Conservation (phyloP, 148 eudicot genomes). For the Simmondsia chinensis region DNA sequence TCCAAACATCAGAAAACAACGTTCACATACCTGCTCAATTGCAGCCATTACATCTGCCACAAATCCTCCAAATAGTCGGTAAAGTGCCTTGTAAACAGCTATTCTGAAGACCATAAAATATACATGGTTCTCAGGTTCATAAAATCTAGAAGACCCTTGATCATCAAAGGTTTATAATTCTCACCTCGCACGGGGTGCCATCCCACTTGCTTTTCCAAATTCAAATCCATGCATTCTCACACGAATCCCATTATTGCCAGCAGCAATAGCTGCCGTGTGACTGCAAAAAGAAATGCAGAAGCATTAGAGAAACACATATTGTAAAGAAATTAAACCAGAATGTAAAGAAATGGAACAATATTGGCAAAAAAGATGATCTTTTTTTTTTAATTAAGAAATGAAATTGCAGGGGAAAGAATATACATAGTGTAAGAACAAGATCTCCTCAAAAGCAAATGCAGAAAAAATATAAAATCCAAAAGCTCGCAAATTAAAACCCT, state of each 20-base stretch:
- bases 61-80: constrained; percentile 93
- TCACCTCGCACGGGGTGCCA: constrained; percentile 99
- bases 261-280: constrained; percentile 97
- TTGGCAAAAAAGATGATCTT: no score
- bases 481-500: no score
- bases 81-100: constrained; percentile 95
- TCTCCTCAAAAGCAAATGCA: no score
- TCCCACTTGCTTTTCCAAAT: constrained; percentile 97
- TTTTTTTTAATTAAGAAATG: no score
- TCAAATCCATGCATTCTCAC: constrained; percentile 88
- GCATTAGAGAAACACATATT: no score
- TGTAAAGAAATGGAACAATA: not conserved
- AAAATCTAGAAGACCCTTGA: not conserved
- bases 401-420: no score
- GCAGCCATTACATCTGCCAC: constrained; percentile 97
- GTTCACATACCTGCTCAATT: constrained; percentile 65
- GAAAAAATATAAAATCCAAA: no score
- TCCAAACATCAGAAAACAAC: not conserved
- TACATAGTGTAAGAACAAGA: no score
- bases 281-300: constrained; percentile 22
- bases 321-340: no score
- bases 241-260: constrained; percentile 93
- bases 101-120: constrained; percentile 35
- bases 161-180: constrained; percentile 6
- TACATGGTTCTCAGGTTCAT: not conserved